Base-by-base conservation (phyloP, 2,329 filamentous ascomycete genomes). In the Fusarium sp. region DNA sequence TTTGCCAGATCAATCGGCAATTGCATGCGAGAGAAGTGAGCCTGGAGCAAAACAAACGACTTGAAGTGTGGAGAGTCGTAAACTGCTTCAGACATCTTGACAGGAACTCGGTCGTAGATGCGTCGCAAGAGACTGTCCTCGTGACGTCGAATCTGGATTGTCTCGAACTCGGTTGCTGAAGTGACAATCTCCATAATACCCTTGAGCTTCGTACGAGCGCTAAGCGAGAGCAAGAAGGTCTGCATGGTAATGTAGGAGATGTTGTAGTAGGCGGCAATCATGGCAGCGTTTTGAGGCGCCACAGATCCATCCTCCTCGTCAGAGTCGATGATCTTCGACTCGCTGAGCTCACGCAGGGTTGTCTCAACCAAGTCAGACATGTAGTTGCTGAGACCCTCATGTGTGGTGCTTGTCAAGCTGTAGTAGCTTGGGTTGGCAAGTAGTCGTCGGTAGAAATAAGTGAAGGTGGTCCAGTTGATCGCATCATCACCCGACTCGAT, bases 161-260 rank as follows among this genome's bases (percentile, higher is more conserved):
- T 88, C 80, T 99, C 97, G 65, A 98, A 99, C 77, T 99, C 96
- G 2, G 94, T 97, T 7, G 97, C 97, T 1, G 96, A 97, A 2
- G 96, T 98, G 64, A 98, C 91, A 74, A 99, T 98, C 80, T 99
- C 96, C 57, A 99, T 85, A 43, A 99, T 94, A 46, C 94, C 94
- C 86, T 99, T 99, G 70, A 99, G 89, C 84, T 97, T 98, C 6
- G 94, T 98, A 72, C 91, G 91, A 42, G 90, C 90, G 57, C 89
- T 94, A 46, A 99, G 87, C 15, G 96, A 99, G 57, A 99, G 85
- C 52, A 99, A 85, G 85, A 99, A 95, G 0, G 96, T 99, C 82
- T 99, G 95, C 94, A 99, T 99, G 4, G 96, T 99, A 79, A 97
- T 93, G 82, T 98, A 98, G 7, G 95, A 98, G 76, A 99, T 97